phyloP scores from a whole-genome alignment of 2,329 filamentous ascomycete species.

The Penicillium brevicompactum region DNA sequence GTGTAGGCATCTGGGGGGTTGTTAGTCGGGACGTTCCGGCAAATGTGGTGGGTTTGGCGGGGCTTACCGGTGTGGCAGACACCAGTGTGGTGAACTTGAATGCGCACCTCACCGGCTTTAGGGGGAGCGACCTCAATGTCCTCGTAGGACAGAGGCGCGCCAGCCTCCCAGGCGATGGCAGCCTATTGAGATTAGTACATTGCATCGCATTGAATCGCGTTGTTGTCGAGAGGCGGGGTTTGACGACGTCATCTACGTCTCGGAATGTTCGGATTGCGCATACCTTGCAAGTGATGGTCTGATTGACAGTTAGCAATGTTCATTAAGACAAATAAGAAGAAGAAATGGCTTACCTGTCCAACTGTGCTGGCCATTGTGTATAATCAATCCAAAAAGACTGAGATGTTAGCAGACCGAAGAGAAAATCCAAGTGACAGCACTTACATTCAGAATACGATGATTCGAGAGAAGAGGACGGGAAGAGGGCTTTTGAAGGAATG shows the following conservation, averaged over 20 bases:
- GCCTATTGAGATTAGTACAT: conserved; percentile 55
- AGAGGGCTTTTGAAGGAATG: conserved; percentile 20
- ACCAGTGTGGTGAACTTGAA: conserved; percentile 95
- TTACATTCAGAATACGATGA: conserved; percentile 19
- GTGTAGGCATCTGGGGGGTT: conserved; percentile 76
- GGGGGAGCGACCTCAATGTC: conserved; percentile 90
- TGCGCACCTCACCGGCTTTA: conserved; percentile 90
- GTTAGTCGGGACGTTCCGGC: conserved; percentile 1
- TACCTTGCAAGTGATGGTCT: conserved; percentile 92
- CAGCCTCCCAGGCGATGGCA: conserved; percentile 95
- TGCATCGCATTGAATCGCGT: not conserved
- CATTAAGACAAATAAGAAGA: not conserved
- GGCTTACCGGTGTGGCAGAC: conserved; percentile 91
- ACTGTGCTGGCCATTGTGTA: conserved; percentile 57
- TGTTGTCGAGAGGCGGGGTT: not conserved
- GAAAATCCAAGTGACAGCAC: conserved; percentile 7
- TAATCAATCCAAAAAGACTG: not conserved
- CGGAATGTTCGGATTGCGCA: conserved; percentile 14
- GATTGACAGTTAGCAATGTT: conserved; percentile 1
- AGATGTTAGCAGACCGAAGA: not conserved
- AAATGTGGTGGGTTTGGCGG: conserved; percentile 5
- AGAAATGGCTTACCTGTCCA: conserved; percentile 50
- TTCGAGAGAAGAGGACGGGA: conserved; percentile 15
- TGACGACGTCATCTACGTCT: not conserved
- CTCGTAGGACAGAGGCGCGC: conserved; percentile 84